Conservation (phyloP, 345 rosid genomes). For the Raphanus sativus region DNA sequence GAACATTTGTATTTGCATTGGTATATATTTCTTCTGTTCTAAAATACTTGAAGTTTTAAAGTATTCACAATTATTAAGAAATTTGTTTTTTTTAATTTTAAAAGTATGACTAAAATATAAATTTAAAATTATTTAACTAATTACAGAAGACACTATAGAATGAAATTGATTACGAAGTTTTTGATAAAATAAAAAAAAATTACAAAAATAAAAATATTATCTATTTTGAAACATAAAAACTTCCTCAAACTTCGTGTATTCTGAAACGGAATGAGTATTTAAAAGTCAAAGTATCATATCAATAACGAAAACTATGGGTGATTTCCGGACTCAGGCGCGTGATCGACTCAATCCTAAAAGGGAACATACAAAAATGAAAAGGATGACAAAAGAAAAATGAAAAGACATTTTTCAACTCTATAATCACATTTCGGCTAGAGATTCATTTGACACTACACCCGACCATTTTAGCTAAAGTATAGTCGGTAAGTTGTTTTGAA, state of each 20-base stretch:
- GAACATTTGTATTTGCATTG: background rate
- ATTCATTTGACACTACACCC: background rate
- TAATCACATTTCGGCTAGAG: conserved; percentile 2
- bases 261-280: too few species aligned
- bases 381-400: background rate
- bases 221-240: too few species aligned
- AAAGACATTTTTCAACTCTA: background rate
- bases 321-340: background rate
- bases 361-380: background rate
- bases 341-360: background rate
- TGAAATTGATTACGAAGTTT: too few species aligned
- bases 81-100: too few species aligned
- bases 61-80: too few species aligned
- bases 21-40: background rate
- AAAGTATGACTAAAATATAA: too few species aligned
- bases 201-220: too few species aligned
- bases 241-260: too few species aligned
- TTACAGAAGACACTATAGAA: too few species aligned
- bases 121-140: too few species aligned
- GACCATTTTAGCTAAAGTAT: conserved; percentile 6
- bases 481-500: background rate
- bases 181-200: too few species aligned
- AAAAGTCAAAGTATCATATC: background rate
- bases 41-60: too few species aligned
- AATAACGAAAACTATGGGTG: background rate